Conservation (phyloP, 1,284 basidiomycete genomes). For the Peniophora sp. region DNA sequence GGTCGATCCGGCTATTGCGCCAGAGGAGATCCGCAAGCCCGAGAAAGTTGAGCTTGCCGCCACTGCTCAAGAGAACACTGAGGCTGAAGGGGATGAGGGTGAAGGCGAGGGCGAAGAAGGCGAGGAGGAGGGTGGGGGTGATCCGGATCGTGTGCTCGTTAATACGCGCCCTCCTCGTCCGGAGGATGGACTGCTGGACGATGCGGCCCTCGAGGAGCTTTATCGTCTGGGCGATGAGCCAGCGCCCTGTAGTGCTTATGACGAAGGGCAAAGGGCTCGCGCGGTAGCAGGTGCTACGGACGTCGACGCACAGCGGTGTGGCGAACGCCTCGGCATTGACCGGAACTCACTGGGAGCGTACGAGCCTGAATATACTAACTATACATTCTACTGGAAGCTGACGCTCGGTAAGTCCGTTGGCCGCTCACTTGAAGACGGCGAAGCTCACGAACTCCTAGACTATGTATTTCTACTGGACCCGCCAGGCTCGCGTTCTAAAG, state of each 20-base stretch:
- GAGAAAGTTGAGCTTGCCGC: not conserved
- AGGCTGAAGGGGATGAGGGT: constrained; percentile 29
- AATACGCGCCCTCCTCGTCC: constrained; percentile 60
- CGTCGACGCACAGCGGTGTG: constrained; percentile 8
- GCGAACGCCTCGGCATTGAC: constrained; percentile 29
- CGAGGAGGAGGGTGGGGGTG: constrained; percentile 61
- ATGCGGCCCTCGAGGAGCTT: constrained; percentile 51
- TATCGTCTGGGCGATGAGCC: constrained; percentile 29
- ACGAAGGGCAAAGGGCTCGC: constrained; percentile 37
- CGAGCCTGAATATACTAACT: constrained; percentile 80
- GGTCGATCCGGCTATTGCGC: constrained; percentile 53
- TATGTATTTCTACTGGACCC: constrained; percentile 75
- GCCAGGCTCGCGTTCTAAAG: constrained; percentile 26
- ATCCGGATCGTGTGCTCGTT: constrained; percentile 70
- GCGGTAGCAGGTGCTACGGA: constrained; percentile 6
- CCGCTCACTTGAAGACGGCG: not conserved
- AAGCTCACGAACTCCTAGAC: constrained; percentile 37
- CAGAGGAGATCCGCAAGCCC: not conserved
- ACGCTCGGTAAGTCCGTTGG: constrained; percentile 52
- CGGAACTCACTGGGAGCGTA: constrained; percentile 37
- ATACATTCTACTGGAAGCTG: constrained; percentile 74
- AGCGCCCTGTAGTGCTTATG: constrained; percentile 50
- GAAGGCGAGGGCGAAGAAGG: constrained; percentile 53
- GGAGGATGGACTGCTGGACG: constrained; percentile 67
- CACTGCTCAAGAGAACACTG: constrained; percentile 7